These are phyloP conservation scores for Pestalotiopsis sp. DNA, from an alignment of 2,329 filamentous ascomycete genomes.

Conservation along the genomic window DNA sequence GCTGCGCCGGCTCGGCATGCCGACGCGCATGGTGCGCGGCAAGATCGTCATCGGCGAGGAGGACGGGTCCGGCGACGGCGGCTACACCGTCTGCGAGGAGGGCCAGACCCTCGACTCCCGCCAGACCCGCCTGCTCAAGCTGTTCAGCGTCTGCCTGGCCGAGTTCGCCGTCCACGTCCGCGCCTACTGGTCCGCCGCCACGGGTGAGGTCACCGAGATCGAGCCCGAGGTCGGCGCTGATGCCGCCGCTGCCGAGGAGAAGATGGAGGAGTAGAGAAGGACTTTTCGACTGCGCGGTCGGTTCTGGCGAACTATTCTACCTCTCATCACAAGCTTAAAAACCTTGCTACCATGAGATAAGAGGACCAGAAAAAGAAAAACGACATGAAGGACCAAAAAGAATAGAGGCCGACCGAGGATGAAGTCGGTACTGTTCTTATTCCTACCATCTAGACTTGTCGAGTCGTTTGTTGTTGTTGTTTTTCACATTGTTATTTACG, in stretches of 20 bases:
- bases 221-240: constrained; percentile 30
- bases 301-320: no score
- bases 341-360: neutral
- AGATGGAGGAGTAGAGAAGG: neutral
- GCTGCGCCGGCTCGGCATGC: constrained; percentile 85
- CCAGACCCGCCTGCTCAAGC: constrained; percentile 90
- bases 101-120: constrained; percentile 85
- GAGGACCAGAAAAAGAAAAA: neutral
- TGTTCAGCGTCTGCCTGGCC: constrained; percentile 87
- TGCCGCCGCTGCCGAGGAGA: constrained; percentile 7
- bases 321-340: neutral
- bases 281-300: neutral
- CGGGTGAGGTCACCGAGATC: constrained; percentile 60
- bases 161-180: constrained; percentile 84
- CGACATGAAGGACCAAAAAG: neutral
- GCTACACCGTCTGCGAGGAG: constrained; percentile 81
- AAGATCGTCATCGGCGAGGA: constrained; percentile 74
- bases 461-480: neutral
- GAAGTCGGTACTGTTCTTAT: neutral
- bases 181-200: constrained; percentile 70
- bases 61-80: constrained; percentile 41
- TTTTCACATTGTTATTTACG: neutral
- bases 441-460: neutral
- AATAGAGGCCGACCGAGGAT: neutral
- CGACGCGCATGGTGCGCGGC: constrained; percentile 85